A percentile compares a stretch with the other conserved stretches of the same genome.
Evolutionary conservation across 2,329 filamentous ascomycete species (phyloP).

Genomic region (Cladosporium austrohemisphaericum): DNA sequence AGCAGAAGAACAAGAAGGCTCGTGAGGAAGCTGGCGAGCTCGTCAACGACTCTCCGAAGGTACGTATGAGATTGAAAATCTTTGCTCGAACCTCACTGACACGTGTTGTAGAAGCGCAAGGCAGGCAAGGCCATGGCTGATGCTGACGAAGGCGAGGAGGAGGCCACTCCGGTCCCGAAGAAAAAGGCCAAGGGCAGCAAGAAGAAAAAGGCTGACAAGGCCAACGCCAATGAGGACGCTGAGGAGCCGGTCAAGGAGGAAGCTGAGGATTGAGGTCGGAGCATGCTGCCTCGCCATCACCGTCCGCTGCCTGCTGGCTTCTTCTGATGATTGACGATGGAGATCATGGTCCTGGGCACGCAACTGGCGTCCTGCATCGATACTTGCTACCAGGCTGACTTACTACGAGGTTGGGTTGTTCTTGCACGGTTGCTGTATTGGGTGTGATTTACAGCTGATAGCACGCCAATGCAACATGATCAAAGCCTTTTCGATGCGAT

Average conservation of each 20-base stretch:
- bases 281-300: no score
- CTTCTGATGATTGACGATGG: no score
- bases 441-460: no score
- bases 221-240: slow-evolving; percentile 15
- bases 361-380: no score
- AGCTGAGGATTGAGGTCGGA: no score
- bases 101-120: slow-evolving; percentile 22
- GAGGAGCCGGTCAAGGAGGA: slow-evolving; percentile 10
- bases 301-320: no score
- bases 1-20: slow-evolving; percentile 26
- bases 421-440: no score
- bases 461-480: no score
- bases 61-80: background rate
- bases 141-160: slow-evolving; percentile 11
- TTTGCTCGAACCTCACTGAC: background rate
- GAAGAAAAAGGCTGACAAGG: slow-evolving; percentile 20
- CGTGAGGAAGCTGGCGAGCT: slow-evolving; percentile 14
- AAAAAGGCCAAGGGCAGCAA: slow-evolving; percentile 11
- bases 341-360: no score
- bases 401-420: no score
- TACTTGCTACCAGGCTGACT: no score
- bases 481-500: no score
- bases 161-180: background rate
- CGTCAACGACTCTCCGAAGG: slow-evolving; percentile 4
- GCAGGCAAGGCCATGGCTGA: slow-evolving; percentile 16